Evolutionary conservation across 495 filamentous ascomycete species (phyloP), one percentile per base, ranked within the genome.

Genomic region (Hypoxylon fuscum): DNA sequence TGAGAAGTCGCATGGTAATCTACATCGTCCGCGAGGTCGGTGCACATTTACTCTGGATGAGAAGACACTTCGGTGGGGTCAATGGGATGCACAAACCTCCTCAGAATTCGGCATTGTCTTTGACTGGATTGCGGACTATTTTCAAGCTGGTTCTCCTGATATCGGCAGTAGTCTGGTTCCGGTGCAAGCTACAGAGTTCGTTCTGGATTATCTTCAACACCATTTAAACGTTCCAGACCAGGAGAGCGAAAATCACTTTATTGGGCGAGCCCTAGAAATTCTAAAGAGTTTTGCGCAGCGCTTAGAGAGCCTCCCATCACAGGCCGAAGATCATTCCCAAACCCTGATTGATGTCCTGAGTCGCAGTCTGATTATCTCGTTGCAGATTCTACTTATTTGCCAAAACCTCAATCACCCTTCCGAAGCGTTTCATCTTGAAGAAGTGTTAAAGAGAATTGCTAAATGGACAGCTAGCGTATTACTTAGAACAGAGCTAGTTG

Each of bases 11-110:
- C 63, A 49, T 23, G 69, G 63, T n/a, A 61, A 50, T 2, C 52
- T 77, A 12, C 64, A 66, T 27, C 58, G 27, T n/a, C 62, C 72
- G 3, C 66, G 66, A 22, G 64, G 69, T 12, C 29, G 62, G 5
- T 40, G 58, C 6, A 65, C 73, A 22, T 79, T 87, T 32, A 32
- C 63, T 2, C 68, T 88, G 22, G 81, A 79, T 11, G 79, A 84
- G 23, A 79, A 77, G 50, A 67, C 55, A 0, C 72, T 89, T 40
- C 73, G 75, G 45, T 95, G 91, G 90, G 85, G 83, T 11, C 46
- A 70, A 2, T 96, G 92, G 88, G 81, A 89, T 49, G 90, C 91
- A 6, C 72, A 68, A 29, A 82, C 88, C 2, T 88, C 88, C 9
- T 88, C 89, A 1, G 86, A 93, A 59, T 53, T 92, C 42, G 87